A percentile compares a stretch with the other conserved stretches of the same genome.
phyloP scores from a whole-genome alignment of 768 basidiomycete species.

The Cystofilobasidium macerans region DNA sequence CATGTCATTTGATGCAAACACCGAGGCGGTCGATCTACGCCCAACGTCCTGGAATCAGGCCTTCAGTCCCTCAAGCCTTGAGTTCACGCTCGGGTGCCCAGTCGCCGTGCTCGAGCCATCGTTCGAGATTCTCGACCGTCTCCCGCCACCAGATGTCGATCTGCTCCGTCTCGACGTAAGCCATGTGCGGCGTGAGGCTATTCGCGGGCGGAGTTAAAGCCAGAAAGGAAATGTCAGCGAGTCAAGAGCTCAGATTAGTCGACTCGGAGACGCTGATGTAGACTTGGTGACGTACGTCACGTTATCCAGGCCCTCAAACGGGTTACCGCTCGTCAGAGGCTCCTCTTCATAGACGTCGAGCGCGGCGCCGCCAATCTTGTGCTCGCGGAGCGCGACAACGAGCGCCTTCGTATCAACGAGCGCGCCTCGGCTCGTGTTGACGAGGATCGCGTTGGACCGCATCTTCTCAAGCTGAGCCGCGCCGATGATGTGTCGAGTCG shows the following conservation, averaged over 20 bases:
- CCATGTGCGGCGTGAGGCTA: constrained; percentile 24
- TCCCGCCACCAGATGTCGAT: constrained; percentile 13
- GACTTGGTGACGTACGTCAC: constrained; percentile 1
- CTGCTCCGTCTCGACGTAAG: constrained; percentile 12
- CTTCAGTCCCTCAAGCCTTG: background rate
- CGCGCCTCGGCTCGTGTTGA: constrained; percentile 59
- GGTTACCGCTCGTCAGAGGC: constrained; percentile 4
- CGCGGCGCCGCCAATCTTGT: constrained; percentile 38
- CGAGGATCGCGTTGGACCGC: constrained; percentile 51
- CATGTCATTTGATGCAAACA: background rate
- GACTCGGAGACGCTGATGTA: too few relatives aligned
- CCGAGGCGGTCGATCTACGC: too few relatives aligned
- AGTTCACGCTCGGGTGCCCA: constrained; percentile 3
- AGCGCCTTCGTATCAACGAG: constrained; percentile 53
- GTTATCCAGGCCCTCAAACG: constrained; percentile 14
- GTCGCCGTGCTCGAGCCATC: constrained; percentile 7
- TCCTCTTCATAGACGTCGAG: constrained; percentile 21
- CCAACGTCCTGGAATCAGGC: too few relatives aligned
- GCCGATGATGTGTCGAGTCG: constrained; percentile 46
- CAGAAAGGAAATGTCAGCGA: background rate
- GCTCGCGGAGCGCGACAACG: constrained; percentile 44
- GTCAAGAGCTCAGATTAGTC: too few relatives aligned
- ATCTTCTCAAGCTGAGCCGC: constrained; percentile 46
- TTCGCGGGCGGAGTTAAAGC: background rate
- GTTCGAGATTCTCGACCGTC: constrained; percentile 17